phyloP scores from a whole-genome alignment of 2,329 filamentous ascomycete species.

The Apiospora hydei region DNA sequence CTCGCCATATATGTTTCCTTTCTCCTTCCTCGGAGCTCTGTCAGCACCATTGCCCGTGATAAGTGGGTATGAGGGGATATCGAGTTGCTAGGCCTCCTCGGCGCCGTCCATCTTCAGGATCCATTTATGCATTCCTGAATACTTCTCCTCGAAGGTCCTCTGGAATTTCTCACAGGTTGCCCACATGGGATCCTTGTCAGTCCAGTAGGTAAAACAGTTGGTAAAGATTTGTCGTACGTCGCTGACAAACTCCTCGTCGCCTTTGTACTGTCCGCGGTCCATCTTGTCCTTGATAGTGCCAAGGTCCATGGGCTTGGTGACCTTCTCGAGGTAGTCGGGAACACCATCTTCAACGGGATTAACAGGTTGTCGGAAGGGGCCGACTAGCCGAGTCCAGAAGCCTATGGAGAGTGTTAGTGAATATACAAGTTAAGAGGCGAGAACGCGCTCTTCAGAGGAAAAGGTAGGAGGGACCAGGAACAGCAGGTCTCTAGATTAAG shows the following conservation, averaged over 20 bases:
- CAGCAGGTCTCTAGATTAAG: neutral
- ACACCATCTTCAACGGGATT: constrained; percentile 63
- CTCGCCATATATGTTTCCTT: neutral
- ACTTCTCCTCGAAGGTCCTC: constrained; percentile 66
- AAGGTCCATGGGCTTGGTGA: constrained; percentile 69
- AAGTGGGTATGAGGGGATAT: neutral
- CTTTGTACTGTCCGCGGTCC: constrained; percentile 59
- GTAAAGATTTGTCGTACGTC: constrained; percentile 69
- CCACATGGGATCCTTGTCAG: constrained; percentile 61
- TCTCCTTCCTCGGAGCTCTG: neutral
- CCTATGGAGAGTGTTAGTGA: constrained; percentile 46
- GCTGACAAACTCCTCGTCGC: constrained; percentile 59
- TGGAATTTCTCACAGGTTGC: constrained; percentile 63
- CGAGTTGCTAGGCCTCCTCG: constrained; percentile 37
- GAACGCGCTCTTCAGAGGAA: neutral
- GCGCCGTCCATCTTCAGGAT: constrained; percentile 59
- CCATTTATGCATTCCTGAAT: constrained; percentile 65
- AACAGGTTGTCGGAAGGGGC: constrained; percentile 67
- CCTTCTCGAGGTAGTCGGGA: constrained; percentile 67
- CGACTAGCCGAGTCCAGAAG: constrained; percentile 72
- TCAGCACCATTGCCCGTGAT: neutral
- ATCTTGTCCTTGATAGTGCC: constrained; percentile 67
- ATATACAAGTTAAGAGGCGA: neutral
- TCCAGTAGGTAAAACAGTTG: constrained; percentile 72
- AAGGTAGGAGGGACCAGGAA: neutral